Conservation (phyloP, 2,329 filamentous ascomycete species). For the Chaetomium sp. region DNA sequence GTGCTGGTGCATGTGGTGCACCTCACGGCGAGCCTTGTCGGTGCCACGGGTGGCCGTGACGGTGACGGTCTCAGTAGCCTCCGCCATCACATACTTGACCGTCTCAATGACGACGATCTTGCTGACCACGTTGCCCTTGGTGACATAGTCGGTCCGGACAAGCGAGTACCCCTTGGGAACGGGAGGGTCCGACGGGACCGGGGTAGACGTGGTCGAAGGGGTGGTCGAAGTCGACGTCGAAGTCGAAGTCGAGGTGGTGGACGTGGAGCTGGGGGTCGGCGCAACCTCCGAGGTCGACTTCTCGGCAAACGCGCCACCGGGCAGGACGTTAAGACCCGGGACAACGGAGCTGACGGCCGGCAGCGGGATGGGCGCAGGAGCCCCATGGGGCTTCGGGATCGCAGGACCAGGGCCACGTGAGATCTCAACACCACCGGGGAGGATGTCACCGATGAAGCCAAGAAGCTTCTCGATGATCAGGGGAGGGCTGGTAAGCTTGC, state of each 20-base stretch:
- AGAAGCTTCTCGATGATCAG: conserved; percentile 54
- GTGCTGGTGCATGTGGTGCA: conserved; percentile 32
- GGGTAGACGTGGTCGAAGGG: conserved; percentile 1
- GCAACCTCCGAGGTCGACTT: conserved; percentile 9
- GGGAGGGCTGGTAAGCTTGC: conserved; percentile 53
- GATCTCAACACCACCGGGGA: conserved; percentile 60
- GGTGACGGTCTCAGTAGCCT: conserved; percentile 35
- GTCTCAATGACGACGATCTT: conserved; percentile 54
- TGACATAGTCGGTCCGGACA: conserved; percentile 48
- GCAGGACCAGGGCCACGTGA: conserved; percentile 29
- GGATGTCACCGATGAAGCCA: conserved; percentile 43
- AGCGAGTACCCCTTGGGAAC: conserved; percentile 33
- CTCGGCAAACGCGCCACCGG: conserved; percentile 38
- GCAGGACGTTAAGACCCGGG: conserved; percentile 26
- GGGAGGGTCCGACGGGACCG: conserved; percentile 26
- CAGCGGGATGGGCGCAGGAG: conserved; percentile 18
- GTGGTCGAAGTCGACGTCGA: conserved; percentile 24
- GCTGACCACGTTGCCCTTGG: conserved; percentile 43
- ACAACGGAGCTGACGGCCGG: conserved; percentile 30
- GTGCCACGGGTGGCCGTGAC: conserved; percentile 26
- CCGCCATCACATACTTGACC: conserved; percentile 45
- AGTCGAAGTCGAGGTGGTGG: conserved; percentile 4
- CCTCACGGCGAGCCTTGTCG: conserved; percentile 29
- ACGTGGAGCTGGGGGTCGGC: conserved; percentile 13
- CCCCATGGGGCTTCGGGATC: neutral